Evolutionary conservation across 495 filamentous ascomycete species (phyloP), one percentile per base, ranked within the genome.

Genomic region (Neurospora cerealis): DNA sequence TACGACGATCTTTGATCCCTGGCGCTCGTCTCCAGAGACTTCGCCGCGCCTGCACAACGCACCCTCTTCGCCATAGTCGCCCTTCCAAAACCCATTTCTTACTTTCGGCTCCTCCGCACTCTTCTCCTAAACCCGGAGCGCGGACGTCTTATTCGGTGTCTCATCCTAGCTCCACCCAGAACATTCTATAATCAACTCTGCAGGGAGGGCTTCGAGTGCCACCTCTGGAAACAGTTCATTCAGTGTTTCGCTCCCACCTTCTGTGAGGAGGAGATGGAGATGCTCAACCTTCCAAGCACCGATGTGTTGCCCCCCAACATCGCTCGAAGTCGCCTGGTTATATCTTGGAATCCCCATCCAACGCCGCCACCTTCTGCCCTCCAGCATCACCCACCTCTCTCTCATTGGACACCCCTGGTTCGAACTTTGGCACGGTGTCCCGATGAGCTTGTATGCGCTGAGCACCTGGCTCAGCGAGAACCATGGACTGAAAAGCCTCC

Each of bases 151-250:
- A 46, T 46, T 9, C 19, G 3, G 0, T n/a, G 42, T 21, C 42
- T 46, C 19, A 21, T 21, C 42, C 19, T 8, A 44, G 19, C 1
- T 44, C 0, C 17, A 19, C 17, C 17, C 17, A 0, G 2, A 8
- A 3, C 6, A 44, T 8, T 44, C 41, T 2, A 44, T 44, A 4
- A 44, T 44, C 5, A 19, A 3, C 2, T n/a, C 17, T 8, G 8
- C 7, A 7, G 0, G 19, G 42, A n/a, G 42, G 0, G 0, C 3
- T 8, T 44, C 6, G 2, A 21, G 42, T 3, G 19, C 17, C 0
- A 2, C 42, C 3, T 8, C 42, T 10, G 42, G 42, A 21, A 10
- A 46, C 2, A n/a, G 7, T 9, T n/a, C 19, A 2, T 21, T 8
- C 42, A 46, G 7, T 4, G 21, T 8, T 46, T 46, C 42, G 21